phyloP scores from a whole-genome alignment of 2,329 filamentous ascomycete genomes.

The Ceratocystis cacaofunesta region DNA sequence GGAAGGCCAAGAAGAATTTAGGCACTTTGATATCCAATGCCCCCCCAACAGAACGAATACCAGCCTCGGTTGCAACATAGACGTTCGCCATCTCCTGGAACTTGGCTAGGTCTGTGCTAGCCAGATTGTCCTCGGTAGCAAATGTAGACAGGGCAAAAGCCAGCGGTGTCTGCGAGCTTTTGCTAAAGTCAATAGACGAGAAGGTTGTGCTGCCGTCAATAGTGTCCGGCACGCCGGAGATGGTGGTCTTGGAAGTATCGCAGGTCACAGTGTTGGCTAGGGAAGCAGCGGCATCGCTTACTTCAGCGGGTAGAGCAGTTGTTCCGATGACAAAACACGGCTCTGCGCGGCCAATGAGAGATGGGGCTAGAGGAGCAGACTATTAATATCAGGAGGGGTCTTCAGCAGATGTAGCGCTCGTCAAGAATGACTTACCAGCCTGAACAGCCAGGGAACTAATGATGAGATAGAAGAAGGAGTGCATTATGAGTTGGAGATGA shows the following conservation, averaged over 20 bases:
- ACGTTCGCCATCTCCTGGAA: conserved; percentile 41
- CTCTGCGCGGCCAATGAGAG: conserved; percentile 22
- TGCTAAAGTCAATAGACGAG: conserved; percentile 41
- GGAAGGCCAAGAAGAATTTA: conserved; percentile 48
- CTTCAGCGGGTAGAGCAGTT: conserved; percentile 35
- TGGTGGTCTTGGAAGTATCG: conserved; percentile 31
- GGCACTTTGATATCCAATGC: conserved; percentile 43
- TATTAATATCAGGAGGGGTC: background rate
- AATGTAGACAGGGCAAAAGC: conserved; percentile 40
- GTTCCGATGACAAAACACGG: conserved; percentile 42
- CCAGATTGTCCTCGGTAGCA: conserved; percentile 35
- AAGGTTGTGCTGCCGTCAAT: conserved; percentile 35
- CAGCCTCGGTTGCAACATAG: conserved; percentile 45
- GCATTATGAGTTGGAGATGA: conserved; percentile 1
- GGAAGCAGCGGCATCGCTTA: conserved; percentile 28
- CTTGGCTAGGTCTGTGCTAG: conserved; percentile 32
- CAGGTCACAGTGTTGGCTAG: conserved; percentile 36
- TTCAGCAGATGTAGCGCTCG: no score
- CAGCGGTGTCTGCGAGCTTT: conserved; percentile 33
- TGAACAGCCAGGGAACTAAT: conserved; percentile 8
- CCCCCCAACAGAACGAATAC: conserved; percentile 38
- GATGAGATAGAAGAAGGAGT: conserved; percentile 8
- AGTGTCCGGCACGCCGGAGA: conserved; percentile 42
- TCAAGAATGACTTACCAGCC: conserved; percentile 10
- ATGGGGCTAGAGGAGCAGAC: conserved; percentile 11